These are phyloP conservation scores for Rostrohypoxylon terebratum DNA, from an alignment of 495 filamentous ascomycete genomes.

Conservation along the genomic window DNA sequence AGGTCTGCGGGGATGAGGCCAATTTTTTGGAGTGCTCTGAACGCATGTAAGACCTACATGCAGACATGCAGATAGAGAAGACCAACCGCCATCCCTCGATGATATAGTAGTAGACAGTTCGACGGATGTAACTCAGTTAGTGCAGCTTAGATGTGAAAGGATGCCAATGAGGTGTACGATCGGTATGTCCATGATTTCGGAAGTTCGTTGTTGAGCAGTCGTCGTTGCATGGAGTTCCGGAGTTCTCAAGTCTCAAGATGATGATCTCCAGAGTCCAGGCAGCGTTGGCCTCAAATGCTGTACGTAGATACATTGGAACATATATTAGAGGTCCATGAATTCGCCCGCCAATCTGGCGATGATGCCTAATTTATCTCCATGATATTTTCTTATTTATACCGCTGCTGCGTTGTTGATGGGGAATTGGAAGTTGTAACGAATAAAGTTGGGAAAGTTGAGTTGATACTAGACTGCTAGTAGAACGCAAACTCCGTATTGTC, in stretches of 20 bases:
- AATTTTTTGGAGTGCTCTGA: constrained; percentile 4
- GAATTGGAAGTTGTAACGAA: background rate
- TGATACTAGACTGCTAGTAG: no score
- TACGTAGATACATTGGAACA: background rate
- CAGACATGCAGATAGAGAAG: constrained; percentile 1
- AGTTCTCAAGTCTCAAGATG: background rate
- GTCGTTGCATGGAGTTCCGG: background rate
- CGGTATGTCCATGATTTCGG: constrained; percentile 4
- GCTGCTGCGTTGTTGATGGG: background rate
- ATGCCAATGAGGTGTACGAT: constrained; percentile 4
- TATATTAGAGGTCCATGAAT: background rate
- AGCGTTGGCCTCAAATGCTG: background rate
- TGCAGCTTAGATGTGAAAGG: background rate
- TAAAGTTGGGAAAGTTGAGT: no score
- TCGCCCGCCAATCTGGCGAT: background rate
- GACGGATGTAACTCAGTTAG: background rate
- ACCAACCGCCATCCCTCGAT: background rate
- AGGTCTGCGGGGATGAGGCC: constrained; percentile 4
- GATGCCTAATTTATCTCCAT: background rate
- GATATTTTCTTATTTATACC: background rate
- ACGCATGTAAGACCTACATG: constrained; percentile 14
- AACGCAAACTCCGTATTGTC: constrained; percentile 3
- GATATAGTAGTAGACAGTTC: constrained; percentile 2
- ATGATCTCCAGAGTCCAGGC: background rate
- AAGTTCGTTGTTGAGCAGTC: background rate